phyloP scores from a whole-genome alignment of 2,329 filamentous ascomycete species.

The Claviceps pazoutovae region DNA sequence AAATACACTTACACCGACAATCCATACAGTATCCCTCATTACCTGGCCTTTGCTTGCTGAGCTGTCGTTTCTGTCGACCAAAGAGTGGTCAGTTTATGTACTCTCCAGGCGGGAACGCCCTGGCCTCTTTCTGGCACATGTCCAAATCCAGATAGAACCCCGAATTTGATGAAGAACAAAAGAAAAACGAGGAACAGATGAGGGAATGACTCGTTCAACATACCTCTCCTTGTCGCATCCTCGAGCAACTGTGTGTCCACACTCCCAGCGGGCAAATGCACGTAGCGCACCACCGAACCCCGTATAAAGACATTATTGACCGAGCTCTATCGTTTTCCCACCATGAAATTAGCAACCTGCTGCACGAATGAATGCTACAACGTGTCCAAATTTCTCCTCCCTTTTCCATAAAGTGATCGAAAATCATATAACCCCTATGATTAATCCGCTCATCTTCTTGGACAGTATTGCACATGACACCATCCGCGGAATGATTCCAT shows the following conservation, averaged over 20 bases:
- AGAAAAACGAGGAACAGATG: neutral
- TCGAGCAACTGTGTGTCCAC: conserved; percentile 80
- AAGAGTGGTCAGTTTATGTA: neutral
- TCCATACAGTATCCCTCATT: conserved; percentile 1
- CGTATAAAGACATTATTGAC: conserved; percentile 96
- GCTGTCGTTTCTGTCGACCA: conserved; percentile 36
- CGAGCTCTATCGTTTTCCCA: conserved; percentile 35
- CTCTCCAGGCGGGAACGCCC: no score
- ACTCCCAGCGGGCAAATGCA: conserved; percentile 68
- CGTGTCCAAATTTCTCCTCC: no score
- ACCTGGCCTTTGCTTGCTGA: conserved; percentile 43
- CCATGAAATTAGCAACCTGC: neutral
- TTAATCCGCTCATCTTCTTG: no score
- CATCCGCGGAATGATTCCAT: no score
- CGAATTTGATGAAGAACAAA: neutral
- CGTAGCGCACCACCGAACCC: conserved; percentile 83
- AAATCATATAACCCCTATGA: no score
- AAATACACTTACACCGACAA: neutral
- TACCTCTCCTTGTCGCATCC: conserved; percentile 80
- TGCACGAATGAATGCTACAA: no score
- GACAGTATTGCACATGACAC: no score
- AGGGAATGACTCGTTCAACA: conserved; percentile 8
- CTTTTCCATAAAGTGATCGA: no score
- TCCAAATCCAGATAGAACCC: no score
- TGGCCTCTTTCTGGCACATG: no score